Percentiles rank a stretch among this genome's conserved stretches.
Conservation (phyloP, 352 stramenopile genomes). For the Aphanomyces euteiches region DNA sequence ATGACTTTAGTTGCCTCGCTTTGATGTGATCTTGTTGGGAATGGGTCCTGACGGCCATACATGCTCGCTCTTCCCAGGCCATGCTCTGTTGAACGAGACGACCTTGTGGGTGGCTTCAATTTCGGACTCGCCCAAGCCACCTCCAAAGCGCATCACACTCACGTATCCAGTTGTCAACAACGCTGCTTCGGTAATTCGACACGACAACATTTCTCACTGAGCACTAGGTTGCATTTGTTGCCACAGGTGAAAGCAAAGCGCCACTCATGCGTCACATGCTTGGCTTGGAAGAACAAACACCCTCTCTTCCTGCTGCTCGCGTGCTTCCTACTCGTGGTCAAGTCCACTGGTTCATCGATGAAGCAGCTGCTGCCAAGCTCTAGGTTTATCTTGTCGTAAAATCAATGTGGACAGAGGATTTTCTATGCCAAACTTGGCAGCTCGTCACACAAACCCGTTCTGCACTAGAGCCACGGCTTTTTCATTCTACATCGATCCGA, state of each 20-base stretch:
- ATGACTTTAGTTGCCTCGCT: conserved; percentile 60
- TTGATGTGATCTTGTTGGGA: conserved; percentile 95
- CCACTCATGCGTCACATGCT: conserved; percentile 83
- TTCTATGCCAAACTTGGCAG: too few species aligned
- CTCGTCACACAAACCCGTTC: too few species aligned
- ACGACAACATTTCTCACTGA: neutral
- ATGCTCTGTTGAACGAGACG: conserved; percentile 88
- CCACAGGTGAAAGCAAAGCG: conserved; percentile 84
- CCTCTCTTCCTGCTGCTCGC: conserved; percentile 62
- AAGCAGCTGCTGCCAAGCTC: conserved; percentile 62
- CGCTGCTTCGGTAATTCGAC: conserved; percentile 59
- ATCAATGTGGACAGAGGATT: too few species aligned
- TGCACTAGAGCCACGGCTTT: too few species aligned
- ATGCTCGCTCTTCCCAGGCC: conserved; percentile 95
- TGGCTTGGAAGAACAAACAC: conserved; percentile 54
- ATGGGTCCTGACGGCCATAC: conserved; percentile 99
- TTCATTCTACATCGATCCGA: too few species aligned
- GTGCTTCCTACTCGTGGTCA: conserved; percentile 67
- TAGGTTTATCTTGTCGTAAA: conserved; percentile 9
- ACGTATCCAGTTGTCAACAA: conserved; percentile 95
- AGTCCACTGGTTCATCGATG: conserved; percentile 84
- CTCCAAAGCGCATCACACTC: conserved; percentile 94
- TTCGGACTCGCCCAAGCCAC: conserved; percentile 97
- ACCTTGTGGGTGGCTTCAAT: conserved; percentile 90
- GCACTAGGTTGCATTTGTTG: conserved; percentile 85